Percentiles rank a stretch among this genome's conserved stretches.
These are phyloP conservation scores for Hypoxylon sp. DNA, from an alignment of 2,329 filamentous ascomycete species.

Conservation along the genomic window DNA sequence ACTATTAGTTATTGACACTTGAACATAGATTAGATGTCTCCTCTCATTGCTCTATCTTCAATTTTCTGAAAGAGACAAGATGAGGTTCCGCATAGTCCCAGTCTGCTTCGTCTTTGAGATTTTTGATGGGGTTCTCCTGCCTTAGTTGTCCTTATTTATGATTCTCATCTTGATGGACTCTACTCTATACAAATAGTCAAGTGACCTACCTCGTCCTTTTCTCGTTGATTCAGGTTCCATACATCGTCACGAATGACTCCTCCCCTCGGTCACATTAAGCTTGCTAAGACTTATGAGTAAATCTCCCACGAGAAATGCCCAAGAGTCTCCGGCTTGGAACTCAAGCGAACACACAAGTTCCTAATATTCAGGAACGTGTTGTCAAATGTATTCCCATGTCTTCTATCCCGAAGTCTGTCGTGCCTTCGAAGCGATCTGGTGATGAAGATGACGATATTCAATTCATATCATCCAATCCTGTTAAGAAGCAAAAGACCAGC, in stretches of 20 bases:
- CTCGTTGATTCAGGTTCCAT: constrained; percentile 3
- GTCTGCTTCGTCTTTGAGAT: constrained; percentile 42
- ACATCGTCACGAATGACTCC: constrained; percentile 10
- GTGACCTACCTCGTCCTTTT: constrained; percentile 15
- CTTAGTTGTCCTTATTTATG: constrained; percentile 34
- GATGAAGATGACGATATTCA: constrained; percentile 62
- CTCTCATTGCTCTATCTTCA: constrained; percentile 21
- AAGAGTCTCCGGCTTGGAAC: constrained; percentile 27
- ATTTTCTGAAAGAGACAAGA: constrained; percentile 44
- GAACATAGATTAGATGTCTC: constrained; percentile 16
- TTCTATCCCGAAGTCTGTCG: constrained; percentile 14
- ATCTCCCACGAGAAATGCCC: constrained; percentile 38
- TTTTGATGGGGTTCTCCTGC: constrained; percentile 36
- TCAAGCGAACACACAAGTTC: constrained; percentile 19
- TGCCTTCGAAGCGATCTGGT: constrained; percentile 55
- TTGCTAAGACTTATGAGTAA: constrained; percentile 4
- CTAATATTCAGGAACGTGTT: constrained; percentile 14
- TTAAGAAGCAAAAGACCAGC: constrained; percentile 58
- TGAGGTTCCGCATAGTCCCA: constrained; percentile 25
- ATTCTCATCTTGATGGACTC: constrained; percentile 10
- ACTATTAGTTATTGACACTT: constrained; percentile 9
- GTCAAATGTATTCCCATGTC: constrained; percentile 2
- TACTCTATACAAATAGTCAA: constrained; percentile 45
- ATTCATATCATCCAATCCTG: constrained; percentile 61
- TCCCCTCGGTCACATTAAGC: background rate